Percentiles rank a stretch among this genome's conserved stretches.
These are phyloP conservation scores for Talaromyces funiculosus DNA, from an alignment of 2,329 filamentous ascomycete species.

Conservation along the genomic window DNA sequence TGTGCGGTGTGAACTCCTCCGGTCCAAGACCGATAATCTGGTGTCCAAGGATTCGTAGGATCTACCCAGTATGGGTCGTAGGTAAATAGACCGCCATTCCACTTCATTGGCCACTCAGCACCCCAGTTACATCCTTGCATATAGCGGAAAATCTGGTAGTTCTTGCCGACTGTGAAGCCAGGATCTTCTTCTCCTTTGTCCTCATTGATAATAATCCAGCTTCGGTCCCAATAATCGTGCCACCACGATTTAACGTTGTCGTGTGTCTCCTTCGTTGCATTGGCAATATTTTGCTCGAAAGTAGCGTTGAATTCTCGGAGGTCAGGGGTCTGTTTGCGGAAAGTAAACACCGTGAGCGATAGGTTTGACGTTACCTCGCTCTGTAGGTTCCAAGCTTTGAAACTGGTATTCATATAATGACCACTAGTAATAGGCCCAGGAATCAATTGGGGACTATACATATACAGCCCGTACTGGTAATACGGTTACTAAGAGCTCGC, in stretches of 20 bases:
- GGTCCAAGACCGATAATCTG: neutral
- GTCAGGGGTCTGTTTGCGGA: neutral
- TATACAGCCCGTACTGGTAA: neutral
- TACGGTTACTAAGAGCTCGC: neutral
- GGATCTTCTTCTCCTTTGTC: neutral
- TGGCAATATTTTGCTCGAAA: neutral
- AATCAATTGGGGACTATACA: neutral
- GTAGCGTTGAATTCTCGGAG: neutral
- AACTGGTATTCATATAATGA: neutral
- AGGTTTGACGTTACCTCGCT: neutral
- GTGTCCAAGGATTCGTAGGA: neutral
- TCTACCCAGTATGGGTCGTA: neutral
- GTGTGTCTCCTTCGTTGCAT: neutral
- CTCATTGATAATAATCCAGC: neutral
- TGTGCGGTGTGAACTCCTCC: neutral
- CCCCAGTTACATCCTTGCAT: neutral
- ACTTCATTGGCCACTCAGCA: neutral
- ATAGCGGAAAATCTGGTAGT: conserved; percentile 3
- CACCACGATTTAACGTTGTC: neutral
- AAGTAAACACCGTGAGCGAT: neutral
- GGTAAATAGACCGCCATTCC: conserved; percentile 1
- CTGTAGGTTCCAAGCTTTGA: neutral
- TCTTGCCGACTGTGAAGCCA: conserved; percentile 4
- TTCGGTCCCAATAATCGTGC: neutral
- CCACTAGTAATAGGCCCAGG: neutral